Evolutionary conservation across 2,329 filamentous ascomycete species (phyloP).

Genomic region (Chaetomium sp.): DNA sequence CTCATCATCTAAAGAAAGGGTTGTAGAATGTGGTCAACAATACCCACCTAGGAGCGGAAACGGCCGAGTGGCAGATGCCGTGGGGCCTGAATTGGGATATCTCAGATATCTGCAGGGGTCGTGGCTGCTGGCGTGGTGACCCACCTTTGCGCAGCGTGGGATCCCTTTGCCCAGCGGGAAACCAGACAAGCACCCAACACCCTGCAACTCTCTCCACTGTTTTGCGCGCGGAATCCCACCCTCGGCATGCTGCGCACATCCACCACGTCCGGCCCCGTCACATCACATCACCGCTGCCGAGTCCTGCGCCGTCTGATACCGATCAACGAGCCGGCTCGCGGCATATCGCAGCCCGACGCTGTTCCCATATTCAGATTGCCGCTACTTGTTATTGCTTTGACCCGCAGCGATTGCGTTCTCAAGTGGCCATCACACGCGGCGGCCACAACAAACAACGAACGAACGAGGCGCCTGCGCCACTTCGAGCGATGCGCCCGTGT

Average conservation of each 20-base stretch:
- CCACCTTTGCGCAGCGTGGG: slow-evolving; percentile 1
- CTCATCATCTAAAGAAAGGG: no score
- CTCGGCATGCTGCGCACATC: slow-evolving; percentile 20
- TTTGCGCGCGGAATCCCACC: slow-evolving; percentile 24
- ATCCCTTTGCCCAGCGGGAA: not conserved
- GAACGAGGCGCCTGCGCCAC: slow-evolving; percentile 3
- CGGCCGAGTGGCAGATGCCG: slow-evolving; percentile 2
- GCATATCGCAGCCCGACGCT: slow-evolving; percentile 12
- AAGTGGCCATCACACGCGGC: not conserved
- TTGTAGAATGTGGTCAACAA: no score
- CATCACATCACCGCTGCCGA: slow-evolving; percentile 16
- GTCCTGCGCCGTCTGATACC: slow-evolving; percentile 4
- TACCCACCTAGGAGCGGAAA: not conserved
- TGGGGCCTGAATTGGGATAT: not conserved
- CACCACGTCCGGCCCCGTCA: slow-evolving; percentile 7
- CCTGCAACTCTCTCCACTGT: slow-evolving; percentile 19
- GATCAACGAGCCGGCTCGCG: slow-evolving; percentile 12
- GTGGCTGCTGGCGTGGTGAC: no score
- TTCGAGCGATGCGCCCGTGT: slow-evolving; percentile 23
- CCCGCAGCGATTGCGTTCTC: slow-evolving; percentile 5
- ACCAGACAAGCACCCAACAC: slow-evolving; percentile 1
- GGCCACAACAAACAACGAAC: no score
- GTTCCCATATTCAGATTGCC: not conserved
- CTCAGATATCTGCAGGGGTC: no score
- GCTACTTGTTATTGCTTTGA: slow-evolving; percentile 3